These are phyloP conservation scores for Colletotrichum sp. DNA, from an alignment of 2,329 filamentous ascomycete genomes.

Conservation along the genomic window DNA sequence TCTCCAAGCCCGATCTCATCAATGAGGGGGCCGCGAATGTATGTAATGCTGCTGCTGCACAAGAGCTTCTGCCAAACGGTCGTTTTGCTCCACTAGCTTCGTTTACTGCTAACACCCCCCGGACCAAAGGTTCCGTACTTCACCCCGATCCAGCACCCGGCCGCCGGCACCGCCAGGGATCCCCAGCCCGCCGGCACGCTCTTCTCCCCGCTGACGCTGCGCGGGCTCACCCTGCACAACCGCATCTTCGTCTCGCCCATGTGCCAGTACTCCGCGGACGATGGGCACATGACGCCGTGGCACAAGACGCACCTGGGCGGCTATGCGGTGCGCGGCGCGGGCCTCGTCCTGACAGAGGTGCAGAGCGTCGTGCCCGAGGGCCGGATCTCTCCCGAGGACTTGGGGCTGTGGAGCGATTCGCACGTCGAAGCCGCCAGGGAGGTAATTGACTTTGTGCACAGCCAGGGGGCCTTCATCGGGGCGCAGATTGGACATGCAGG, in stretches of 20 bases:
- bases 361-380: slow-evolving; percentile 71
- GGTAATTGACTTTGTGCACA: slow-evolving; percentile 71
- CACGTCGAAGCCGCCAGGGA: slow-evolving; percentile 66
- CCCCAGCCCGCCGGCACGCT: slow-evolving; percentile 47
- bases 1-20: neutral
- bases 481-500: slow-evolving; percentile 77
- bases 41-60: neutral
- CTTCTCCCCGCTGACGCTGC: slow-evolving; percentile 49
- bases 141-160: slow-evolving; percentile 52
- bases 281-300: slow-evolving; percentile 47
- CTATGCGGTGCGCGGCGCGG: slow-evolving; percentile 49
- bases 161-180: slow-evolving; percentile 50
- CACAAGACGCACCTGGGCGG: slow-evolving; percentile 45
- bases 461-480: slow-evolving; percentile 68
- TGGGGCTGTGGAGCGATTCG: slow-evolving; percentile 73
- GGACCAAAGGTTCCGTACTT: slow-evolving; percentile 43
- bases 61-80: neutral
- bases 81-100: neutral
- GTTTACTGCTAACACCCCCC: neutral
- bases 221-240: slow-evolving; percentile 48
- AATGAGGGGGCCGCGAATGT: slow-evolving; percentile 36
- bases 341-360: slow-evolving; percentile 71
- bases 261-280: slow-evolving; percentile 50
- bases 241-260: slow-evolving; percentile 52
- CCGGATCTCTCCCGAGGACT: slow-evolving; percentile 73